These are phyloP conservation scores for Auriscalpium microsporum DNA, from an alignment of 768 basidiomycete species.

Conservation along the genomic window DNA sequence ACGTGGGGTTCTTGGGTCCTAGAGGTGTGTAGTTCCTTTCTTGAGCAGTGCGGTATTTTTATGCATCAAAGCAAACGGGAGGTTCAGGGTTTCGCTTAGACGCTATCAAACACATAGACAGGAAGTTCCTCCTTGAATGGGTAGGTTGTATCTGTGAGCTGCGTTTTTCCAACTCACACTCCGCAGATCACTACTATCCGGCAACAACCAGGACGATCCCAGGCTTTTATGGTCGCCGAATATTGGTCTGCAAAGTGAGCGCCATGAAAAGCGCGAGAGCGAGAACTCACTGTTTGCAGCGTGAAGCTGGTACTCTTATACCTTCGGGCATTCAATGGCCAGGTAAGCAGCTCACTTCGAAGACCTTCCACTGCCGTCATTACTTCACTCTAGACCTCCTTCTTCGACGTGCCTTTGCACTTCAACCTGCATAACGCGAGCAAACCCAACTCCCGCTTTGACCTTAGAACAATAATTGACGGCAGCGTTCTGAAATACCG, in stretches of 20 bases:
- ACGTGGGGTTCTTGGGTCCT: slow-evolving; percentile 79
- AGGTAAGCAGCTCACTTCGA: slow-evolving; percentile 32
- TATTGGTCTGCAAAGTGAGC: slow-evolving; percentile 72
- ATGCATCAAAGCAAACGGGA: slow-evolving; percentile 45
- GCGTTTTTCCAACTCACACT: slow-evolving; percentile 30
- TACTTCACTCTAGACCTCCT: slow-evolving; percentile 49
- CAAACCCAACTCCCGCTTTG: slow-evolving; percentile 54
- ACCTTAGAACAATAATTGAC: slow-evolving; percentile 67
- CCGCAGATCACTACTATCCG: slow-evolving; percentile 51
- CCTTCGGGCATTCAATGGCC: slow-evolving; percentile 53
- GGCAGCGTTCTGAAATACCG: slow-evolving; percentile 56
- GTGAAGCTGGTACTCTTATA: slow-evolving; percentile 46
- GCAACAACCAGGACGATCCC: slow-evolving; percentile 31
- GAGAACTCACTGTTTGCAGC: slow-evolving; percentile 20
- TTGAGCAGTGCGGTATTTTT: neutral
- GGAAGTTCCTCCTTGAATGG: slow-evolving; percentile 57
- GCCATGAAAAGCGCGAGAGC: too few species aligned
- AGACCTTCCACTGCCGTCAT: neutral
- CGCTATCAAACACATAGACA: slow-evolving; percentile 86
- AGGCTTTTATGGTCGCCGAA: slow-evolving; percentile 67
- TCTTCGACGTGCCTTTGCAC: slow-evolving; percentile 90
- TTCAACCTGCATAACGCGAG: slow-evolving; percentile 76
- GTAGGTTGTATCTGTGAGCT: slow-evolving; percentile 32
- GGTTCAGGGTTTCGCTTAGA: slow-evolving; percentile 78
- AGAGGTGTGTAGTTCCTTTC: slow-evolving; percentile 25